Conservation (phyloP, 768 basidiomycete species). For the Xerocomus spinulosus region DNA sequence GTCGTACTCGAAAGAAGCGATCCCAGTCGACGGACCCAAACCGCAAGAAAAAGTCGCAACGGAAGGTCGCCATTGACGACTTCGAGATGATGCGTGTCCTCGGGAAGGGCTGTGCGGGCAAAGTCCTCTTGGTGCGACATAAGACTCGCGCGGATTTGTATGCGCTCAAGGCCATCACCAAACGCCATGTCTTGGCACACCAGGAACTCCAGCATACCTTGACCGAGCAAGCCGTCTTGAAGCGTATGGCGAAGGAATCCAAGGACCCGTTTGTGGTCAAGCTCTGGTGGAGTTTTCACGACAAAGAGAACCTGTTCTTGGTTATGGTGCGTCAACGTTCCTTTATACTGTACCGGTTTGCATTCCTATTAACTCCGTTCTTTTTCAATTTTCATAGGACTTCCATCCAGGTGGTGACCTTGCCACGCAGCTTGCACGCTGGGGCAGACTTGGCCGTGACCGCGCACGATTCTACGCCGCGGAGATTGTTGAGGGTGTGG, state of each 20-base stretch:
- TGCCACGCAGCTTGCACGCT: constrained; percentile 93
- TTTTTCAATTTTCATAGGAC: constrained; percentile 46
- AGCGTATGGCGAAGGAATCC: constrained; percentile 85
- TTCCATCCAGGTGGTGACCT: constrained; percentile 96
- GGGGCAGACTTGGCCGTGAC: constrained; percentile 90
- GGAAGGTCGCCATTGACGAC: constrained; percentile 80
- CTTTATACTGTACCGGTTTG: constrained; percentile 9
- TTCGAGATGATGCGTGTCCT: constrained; percentile 97
- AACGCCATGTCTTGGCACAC: constrained; percentile 93
- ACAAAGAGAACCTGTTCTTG: constrained; percentile 94
- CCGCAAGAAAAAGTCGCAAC: constrained; percentile 48
- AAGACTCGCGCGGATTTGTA: constrained; percentile 68
- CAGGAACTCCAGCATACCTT: constrained; percentile 95
- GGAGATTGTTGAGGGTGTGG: constrained; percentile 95
- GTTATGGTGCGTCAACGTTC: constrained; percentile 66
- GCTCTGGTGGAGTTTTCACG: constrained; percentile 97
- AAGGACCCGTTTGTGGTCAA: constrained; percentile 94
- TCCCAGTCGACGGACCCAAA: constrained; percentile 46
- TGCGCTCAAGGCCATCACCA: constrained; percentile 97
- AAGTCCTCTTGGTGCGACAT: constrained; percentile 87
- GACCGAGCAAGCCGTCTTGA: constrained; percentile 93
- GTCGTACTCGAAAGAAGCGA: constrained; percentile 51
- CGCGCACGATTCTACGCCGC: constrained; percentile 96
- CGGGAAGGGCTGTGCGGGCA: constrained; percentile 96
- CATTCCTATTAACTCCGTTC: constrained; percentile 9